Base-by-base conservation (phyloP, 371 early-diverging fungal species). In the Saksenaea vasiformis region DNA sequence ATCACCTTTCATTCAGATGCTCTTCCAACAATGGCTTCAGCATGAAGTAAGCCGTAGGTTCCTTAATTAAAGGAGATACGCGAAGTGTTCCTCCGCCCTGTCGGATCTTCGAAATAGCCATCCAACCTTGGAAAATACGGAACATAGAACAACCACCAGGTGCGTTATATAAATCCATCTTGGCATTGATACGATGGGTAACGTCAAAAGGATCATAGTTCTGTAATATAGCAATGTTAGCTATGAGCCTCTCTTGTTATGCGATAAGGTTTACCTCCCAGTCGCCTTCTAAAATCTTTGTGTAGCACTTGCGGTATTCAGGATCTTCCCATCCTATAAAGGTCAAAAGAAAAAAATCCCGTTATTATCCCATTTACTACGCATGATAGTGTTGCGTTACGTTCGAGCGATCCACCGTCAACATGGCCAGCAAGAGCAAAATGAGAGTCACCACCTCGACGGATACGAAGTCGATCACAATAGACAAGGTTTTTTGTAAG, bases 121-220 rank as follows among this genome's bases (percentile, higher is more conserved):
- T 27, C 77, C 80, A 79, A 13, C 80, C 80, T 68, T 79, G 80
- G 54, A 79, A 75, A 19, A 67, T 69, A 22, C 80, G 62, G 58
- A 77, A 80, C 47, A 80, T 76, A n/a, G 76, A 77, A 27, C 76
- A 71, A 5, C 77, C 75, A 26, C 72, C 75, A 43, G 68, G 62
- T 24, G 68, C 58, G 44, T 73, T 59, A 19, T 80, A 80, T 5
- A 75, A 57, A 38, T 77, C 73, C 80, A 75, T 75, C 14, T 61
- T 51, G 9, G 80, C 80, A 51, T 67, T 67, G 34, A 75, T 67
- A 53, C 77, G 67, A 37, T 79, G 80, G 0, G 80, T 79, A 14
- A 69, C 76, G 66, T 77, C 76, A 60, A 67, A 80, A 34, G 77
- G 68, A 55, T 80, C 78, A 56, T 73, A 66, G 24, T 67, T 53